phyloP scores from a whole-genome alignment of 2,329 filamentous ascomycete genomes.

The Alternaria triticina region DNA sequence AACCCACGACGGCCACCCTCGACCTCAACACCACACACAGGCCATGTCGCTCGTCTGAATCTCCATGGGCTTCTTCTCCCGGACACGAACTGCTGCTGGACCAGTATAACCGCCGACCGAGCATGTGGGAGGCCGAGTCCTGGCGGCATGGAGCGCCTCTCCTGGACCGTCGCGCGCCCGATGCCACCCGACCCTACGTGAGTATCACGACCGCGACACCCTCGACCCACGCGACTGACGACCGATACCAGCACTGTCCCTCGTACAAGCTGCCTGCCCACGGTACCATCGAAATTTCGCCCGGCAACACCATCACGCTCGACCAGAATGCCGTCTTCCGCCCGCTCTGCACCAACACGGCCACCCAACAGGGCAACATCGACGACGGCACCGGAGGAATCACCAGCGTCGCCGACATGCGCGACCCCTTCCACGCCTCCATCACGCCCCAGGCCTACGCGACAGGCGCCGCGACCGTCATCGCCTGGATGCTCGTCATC shows the following conservation, averaged over 20 bases:
- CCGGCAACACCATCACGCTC: conserved; percentile 64
- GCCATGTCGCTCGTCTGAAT: conserved; percentile 30
- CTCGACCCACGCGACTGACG: conserved; percentile 28
- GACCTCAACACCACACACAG: conserved; percentile 12
- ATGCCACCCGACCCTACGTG: conserved; percentile 41
- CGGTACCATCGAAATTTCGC: conserved; percentile 61
- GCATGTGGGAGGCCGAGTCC: conserved; percentile 37
- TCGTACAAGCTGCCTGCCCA: conserved; percentile 67
- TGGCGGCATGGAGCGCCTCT: conserved; percentile 32
- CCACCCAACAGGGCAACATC: conserved; percentile 40
- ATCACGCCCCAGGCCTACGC: conserved; percentile 93
- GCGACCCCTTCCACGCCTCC: conserved; percentile 91
- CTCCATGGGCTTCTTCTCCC: conserved; percentile 35
- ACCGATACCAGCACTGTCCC: conserved; percentile 59
- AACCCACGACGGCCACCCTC: conserved; percentile 17
- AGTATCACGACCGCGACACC: conserved; percentile 22
- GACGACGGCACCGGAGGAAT: conserved; percentile 47
- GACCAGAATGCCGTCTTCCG: conserved; percentile 65
- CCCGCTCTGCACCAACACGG: conserved; percentile 58
- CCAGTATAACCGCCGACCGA: conserved; percentile 39
- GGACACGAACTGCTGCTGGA: conserved; percentile 41
- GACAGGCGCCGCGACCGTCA: conserved; percentile 86
- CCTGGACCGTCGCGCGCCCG: conserved; percentile 29
- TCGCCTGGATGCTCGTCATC: conserved; percentile 89
- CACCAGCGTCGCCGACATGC: conserved; percentile 68